phyloP scores from a whole-genome alignment of 1,284 basidiomycete genomes.

The Malassezia nana region DNA sequence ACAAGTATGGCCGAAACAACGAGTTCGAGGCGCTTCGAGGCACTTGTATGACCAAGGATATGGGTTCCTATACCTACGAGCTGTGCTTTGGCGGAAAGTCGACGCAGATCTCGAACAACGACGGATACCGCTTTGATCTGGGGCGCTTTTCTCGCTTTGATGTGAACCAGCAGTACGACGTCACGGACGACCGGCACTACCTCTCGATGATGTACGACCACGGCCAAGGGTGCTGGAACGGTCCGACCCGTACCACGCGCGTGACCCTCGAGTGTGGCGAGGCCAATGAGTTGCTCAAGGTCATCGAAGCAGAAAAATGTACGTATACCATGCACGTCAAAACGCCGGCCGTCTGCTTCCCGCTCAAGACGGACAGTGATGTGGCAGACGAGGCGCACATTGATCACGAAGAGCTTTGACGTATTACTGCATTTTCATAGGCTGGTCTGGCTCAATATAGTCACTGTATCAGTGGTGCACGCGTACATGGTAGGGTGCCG shows the following conservation, averaged over 20 bases:
- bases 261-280: slow-evolving; percentile 75
- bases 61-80: slow-evolving; percentile 94
- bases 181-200: slow-evolving; percentile 69
- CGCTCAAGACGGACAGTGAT: slow-evolving; percentile 1
- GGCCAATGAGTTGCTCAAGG: slow-evolving; percentile 69
- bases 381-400: not conserved
- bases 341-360: slow-evolving; percentile 72
- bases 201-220: slow-evolving; percentile 57
- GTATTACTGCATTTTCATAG: not conserved
- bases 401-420: slow-evolving; percentile 14
- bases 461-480: slow-evolving; percentile 7
- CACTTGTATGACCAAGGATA: slow-evolving; percentile 65
- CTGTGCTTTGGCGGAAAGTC: slow-evolving; percentile 85
- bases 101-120: slow-evolving; percentile 76
- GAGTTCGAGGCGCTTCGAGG: slow-evolving; percentile 93
- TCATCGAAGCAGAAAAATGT: slow-evolving; percentile 86
- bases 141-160: slow-evolving; percentile 73
- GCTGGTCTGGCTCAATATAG: slow-evolving; percentile 8
- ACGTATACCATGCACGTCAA: slow-evolving; percentile 83
- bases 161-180: slow-evolving; percentile 58
- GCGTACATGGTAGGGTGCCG: slow-evolving; percentile 10
- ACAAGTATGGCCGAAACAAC: slow-evolving; percentile 67
- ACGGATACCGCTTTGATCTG: slow-evolving; percentile 67
- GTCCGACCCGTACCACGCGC: slow-evolving; percentile 70
- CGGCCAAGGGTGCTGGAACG: slow-evolving; percentile 87